Evolutionary conservation across 2,329 filamentous ascomycete species (phyloP), one percentile per base, ranked within the genome.

Genomic region (Aureobasidium leucospermi): DNA sequence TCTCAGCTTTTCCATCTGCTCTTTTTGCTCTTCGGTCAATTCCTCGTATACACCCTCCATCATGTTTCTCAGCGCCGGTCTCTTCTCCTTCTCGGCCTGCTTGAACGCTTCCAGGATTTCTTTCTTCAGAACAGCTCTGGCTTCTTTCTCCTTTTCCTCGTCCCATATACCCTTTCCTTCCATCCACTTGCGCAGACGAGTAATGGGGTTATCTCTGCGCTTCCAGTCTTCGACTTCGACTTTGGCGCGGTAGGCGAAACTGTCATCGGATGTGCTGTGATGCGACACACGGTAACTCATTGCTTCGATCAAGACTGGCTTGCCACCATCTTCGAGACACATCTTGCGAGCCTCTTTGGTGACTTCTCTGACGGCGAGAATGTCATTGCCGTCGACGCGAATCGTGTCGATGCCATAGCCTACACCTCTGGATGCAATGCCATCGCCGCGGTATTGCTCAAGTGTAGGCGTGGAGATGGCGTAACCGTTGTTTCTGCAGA

Each of bases 231-330:
- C 89, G 7, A 99, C 94, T 70, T 99, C 94, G 0, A 96, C 86
- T 29, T 88, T 85, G 1, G 92, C 91, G 8, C 94, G 88, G 76
- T 99, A 99, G 0, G 94, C 94, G 69, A 96, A 99, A 29, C 89
- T 94, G 75, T 99, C 94, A 70, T 99, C 94, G 0, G 89, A 94
- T 0, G 94, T 99, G 74, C 90, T 96, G 76, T 99, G 94, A 71
- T 99, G 91, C 6, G 89, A 93, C 45, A 97, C 92, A n/a, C 94
- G 90, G 75, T 99, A 99, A 28, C 89, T 93, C 89, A 99, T 96
- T 59, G 91, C 91, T 75, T 99, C 94, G 42, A 99, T 87, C 7
- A 99, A 78, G 0, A 99, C 83, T 0, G 90, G 91, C 63, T 83
- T 85, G 4, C 90, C 89, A n/a, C 89, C 90, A 45, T 89, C 85